Evolutionary conservation across 1,284 basidiomycete species (phyloP), one percentile per base, ranked within the genome.

Genomic region (Leccinum subrobustum): DNA sequence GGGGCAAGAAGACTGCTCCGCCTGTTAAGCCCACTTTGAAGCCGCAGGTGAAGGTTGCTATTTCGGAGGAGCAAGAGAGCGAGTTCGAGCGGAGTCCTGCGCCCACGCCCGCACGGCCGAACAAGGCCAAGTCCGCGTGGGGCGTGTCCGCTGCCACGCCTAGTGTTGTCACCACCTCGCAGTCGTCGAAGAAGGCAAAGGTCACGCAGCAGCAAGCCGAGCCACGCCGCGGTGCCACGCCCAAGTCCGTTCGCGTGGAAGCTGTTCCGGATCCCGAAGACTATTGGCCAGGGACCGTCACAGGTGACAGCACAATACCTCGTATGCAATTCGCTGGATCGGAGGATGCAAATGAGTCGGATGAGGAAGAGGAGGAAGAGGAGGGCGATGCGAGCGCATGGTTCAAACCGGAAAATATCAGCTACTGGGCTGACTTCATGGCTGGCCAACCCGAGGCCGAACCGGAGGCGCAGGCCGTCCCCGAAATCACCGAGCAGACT

Each of bases 381-480:
- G 63, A 73, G 33, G 63, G 18, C 12, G 66, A 66, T n/a, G 58
- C 59, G 55, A 70, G 56, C 23, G 44, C 60, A 11, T 71, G 67
- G 72, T 65, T 68, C 31, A 62, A 69, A 6, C 70, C 70, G 4
- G 70, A 73, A 9, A 60, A 65, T 23, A 53, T 64, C 23, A 69
- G 31, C 54, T 72, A 75, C 57, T 73, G 71, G 70, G 65, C 63
- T 35, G 68, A 63, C 52, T 60, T 66, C 59, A 66, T 60, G 69
- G 72, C 31, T 65, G 66, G 65, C 42, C 58, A 62, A 18, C 3
- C 63, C 51, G 65, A 63, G 60, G 23, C 52, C 39, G 65, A 63
- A 59, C n/a, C 54, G 7, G 59, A 63, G 52, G n/a, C 56, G 7
- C 60, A 58, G 51, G 52, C 14, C 29, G 54, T 57, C 14, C 42